Evolutionary conservation across 495 filamentous ascomycete genomes (phyloP).

Genomic region (Penicillium riverlandense): DNA sequence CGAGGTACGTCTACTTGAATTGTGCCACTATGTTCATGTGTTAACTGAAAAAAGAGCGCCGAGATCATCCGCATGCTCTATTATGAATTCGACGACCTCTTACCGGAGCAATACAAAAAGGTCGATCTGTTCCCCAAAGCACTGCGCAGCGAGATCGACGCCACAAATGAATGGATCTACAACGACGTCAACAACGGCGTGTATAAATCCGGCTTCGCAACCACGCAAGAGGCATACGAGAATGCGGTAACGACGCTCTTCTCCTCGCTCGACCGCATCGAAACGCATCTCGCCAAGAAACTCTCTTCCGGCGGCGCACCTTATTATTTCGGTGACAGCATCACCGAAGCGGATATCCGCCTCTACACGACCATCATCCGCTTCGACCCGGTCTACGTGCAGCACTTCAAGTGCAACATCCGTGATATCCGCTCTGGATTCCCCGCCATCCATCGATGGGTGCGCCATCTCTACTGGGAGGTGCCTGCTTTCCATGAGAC

Average conservation of each 20-base stretch:
- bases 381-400: constrained; percentile 85
- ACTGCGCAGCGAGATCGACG: constrained; percentile 59
- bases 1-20: constrained; percentile 27
- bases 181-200: constrained; percentile 83
- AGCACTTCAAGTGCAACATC: constrained; percentile 92
- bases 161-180: constrained; percentile 76
- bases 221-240: constrained; percentile 73
- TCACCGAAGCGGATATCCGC: constrained; percentile 80
- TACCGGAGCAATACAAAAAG: constrained; percentile 49
- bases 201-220: constrained; percentile 69
- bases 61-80: constrained; percentile 68
- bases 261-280: constrained; percentile 60
- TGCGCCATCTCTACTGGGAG: constrained; percentile 65
- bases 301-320: constrained; percentile 29
- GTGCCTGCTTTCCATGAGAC: constrained; percentile 53
- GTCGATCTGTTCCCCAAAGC: constrained; percentile 56
- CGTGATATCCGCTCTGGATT: constrained; percentile 74
- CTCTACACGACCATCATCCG: constrained; percentile 78
- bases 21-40: too few relatives aligned
- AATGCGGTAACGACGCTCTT: constrained; percentile 61
- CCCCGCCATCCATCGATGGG: constrained; percentile 60
- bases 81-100: constrained; percentile 63
- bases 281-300: constrained; percentile 53
- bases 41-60: constrained; percentile 20
- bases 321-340: constrained; percentile 57